phyloP scores from a whole-genome alignment of 768 basidiomycete genomes.

The Cystobasidium tubakii region DNA sequence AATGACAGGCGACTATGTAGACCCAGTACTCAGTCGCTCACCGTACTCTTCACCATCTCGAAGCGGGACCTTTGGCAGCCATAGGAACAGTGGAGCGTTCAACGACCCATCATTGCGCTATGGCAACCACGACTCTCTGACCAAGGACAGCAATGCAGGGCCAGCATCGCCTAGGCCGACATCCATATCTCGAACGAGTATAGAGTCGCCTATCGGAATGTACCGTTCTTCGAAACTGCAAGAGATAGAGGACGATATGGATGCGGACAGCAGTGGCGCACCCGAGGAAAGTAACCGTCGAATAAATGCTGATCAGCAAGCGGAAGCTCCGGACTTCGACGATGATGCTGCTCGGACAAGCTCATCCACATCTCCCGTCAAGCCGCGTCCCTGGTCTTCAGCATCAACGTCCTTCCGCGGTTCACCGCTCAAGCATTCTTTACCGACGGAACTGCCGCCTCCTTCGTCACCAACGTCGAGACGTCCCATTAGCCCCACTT shows the following conservation, averaged over 20 bases:
- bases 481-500: conserved; percentile 11
- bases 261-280: neutral
- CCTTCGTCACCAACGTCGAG: neutral
- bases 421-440: neutral
- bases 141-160: neutral
- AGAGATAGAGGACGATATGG: conserved; percentile 19
- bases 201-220: conserved; percentile 18
- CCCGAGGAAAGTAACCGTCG: neutral
- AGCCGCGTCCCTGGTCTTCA: neutral
- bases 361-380: neutral
- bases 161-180: neutral
- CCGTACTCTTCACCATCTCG: conserved; percentile 17
- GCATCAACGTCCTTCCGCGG: neutral
- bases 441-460: neutral
- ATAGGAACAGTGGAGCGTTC: neutral
- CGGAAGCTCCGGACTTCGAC: conserved; percentile 17
- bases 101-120: neutral
- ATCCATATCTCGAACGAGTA: neutral
- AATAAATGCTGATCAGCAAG: neutral
- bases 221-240: conserved; percentile 25
- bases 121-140: neutral
- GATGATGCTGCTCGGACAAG: neutral
- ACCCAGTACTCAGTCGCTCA: conserved; percentile 33
- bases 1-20: conserved; percentile 34
- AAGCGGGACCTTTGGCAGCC: neutral